Base-by-base conservation (phyloP, 352 stramenopile genomes). In the Phytophthora sp. region DNA sequence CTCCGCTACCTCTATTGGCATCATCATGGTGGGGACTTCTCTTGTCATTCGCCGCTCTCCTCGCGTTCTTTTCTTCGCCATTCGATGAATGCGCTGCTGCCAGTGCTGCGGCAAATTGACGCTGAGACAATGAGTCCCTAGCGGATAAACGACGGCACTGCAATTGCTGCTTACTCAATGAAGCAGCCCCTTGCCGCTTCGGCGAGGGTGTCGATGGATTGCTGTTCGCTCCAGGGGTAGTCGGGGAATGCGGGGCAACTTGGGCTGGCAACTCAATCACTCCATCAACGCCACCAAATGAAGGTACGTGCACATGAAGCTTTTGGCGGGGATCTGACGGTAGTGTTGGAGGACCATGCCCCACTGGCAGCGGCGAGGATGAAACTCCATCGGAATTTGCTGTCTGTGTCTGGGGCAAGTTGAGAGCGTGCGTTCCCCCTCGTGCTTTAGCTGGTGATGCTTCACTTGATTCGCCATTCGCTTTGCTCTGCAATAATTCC, bases 271-370 rank as follows among this genome's bases (percentile, higher is more conserved):
- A 31, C n/a, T 81, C 68, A 41, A 90, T 84, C 21, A 77, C 62
- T 15, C 78, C 81, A 41, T 90, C 84, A 13, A 84, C 43, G 1
- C 81, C 81, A 21, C 78, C 81, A 35, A 84, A 78, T 1, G 71
- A 77, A 11, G 81, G 81, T 1, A 90, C 81, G 13, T 85, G 79
- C 2, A 90, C 75, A 15, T 74, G 77, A 0, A 91, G 62, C 42
- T 84, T 82, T 38, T 88, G 78, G 1, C 72, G 50, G 1, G 74
- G 77, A 53, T 91, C 79, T 1, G 71, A 88, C 9, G 78, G 54
- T 26, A 91, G 48, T 12, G 79, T 88, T 2, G 66, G 54, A 20
- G 81, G 79, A 0, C 81, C 81, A 26, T 82, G 77, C 1, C 73
- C 81, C 6, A 87, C 70, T 2, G 79, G 79, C 35, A 48, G 49